Evolutionary conservation across 257 asterid genomes (phyloP).

Genomic region (Vinca minor): DNA sequence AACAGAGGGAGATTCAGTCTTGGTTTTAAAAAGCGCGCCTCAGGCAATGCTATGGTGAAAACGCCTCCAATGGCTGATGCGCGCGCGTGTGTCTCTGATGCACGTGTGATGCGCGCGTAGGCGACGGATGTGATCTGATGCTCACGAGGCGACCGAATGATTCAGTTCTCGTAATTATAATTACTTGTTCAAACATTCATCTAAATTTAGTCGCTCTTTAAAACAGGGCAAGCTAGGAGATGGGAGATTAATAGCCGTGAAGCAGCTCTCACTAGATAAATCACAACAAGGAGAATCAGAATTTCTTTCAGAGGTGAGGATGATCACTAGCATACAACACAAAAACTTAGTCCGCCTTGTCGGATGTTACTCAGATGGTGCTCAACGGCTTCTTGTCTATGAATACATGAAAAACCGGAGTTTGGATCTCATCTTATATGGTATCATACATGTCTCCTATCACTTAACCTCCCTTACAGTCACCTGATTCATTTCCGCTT

Average conservation of each 20-base stretch:
- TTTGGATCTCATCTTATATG: constrained; percentile 60
- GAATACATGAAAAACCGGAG: constrained; percentile 78
- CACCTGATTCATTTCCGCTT: background rate
- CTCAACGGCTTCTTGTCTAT: constrained; percentile 63
- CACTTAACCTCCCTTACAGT: background rate
- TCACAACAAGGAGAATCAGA: constrained; percentile 78
- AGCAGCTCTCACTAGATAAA: constrained; percentile 50
- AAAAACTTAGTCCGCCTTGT: constrained; percentile 74
- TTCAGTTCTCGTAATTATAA: background rate
- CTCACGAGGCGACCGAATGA: no score
- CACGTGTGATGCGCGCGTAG: no score
- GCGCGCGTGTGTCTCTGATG: no score
- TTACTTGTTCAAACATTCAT: background rate
- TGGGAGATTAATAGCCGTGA: constrained; percentile 54
- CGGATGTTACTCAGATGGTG: constrained; percentile 73
- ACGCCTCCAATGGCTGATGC: no score
- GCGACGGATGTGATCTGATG: no score
- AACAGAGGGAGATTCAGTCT: background rate
- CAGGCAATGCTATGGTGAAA: no score
- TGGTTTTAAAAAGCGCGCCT: no score
- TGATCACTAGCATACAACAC: constrained; percentile 76
- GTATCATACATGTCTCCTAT: constrained; percentile 26
- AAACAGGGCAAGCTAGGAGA: constrained; percentile 58
- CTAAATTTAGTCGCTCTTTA: background rate
- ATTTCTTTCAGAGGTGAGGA: constrained; percentile 58